Percentiles rank a stretch among this genome's conserved stretches.
These are phyloP conservation scores for Colletotrichum sp. DNA, from an alignment of 2,329 filamentous ascomycete species.

Conservation along the genomic window DNA sequence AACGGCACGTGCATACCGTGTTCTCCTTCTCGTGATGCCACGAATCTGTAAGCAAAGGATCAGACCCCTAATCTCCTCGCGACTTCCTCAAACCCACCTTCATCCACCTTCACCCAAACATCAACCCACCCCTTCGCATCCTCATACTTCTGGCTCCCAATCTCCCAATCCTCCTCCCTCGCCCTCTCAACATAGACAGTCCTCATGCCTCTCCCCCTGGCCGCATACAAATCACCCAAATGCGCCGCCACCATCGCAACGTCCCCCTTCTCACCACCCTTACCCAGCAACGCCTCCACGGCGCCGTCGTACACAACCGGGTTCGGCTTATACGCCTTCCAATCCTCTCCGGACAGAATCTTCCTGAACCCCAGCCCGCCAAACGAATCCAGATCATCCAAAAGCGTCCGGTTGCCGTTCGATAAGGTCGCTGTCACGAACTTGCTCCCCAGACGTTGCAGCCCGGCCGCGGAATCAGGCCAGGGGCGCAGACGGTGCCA, in stretches of 20 bases:
- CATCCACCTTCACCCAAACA: conserved; percentile 38
- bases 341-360: conserved; percentile 72
- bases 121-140: conserved; percentile 52
- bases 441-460: conserved; percentile 56
- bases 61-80: conserved; percentile 27
- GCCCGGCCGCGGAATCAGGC: conserved; percentile 64
- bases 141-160: conserved; percentile 54
- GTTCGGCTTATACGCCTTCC: conserved; percentile 77
- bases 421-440: conserved; percentile 72
- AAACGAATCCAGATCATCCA: conserved; percentile 66
- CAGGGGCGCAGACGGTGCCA: conserved; percentile 80
- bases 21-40: background rate
- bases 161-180: conserved; percentile 67
- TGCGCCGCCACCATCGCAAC: conserved; percentile 83
- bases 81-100: conserved; percentile 36
- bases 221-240: conserved; percentile 70
- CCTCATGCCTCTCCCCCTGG: conserved; percentile 66
- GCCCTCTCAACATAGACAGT: conserved; percentile 77
- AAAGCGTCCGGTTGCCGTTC: conserved; percentile 74
- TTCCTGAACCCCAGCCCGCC: conserved; percentile 66
- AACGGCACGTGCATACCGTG: background rate
- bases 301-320: conserved; percentile 73
- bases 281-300: conserved; percentile 51
- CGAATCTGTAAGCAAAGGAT: background rate
- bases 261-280: conserved; percentile 58